Percentiles rank a stretch among this genome's conserved stretches.
These are phyloP conservation scores for Leptomonas pyrrhocoris DNA, from an alignment of 208 protist genomes.

Conservation along the genomic window DNA sequence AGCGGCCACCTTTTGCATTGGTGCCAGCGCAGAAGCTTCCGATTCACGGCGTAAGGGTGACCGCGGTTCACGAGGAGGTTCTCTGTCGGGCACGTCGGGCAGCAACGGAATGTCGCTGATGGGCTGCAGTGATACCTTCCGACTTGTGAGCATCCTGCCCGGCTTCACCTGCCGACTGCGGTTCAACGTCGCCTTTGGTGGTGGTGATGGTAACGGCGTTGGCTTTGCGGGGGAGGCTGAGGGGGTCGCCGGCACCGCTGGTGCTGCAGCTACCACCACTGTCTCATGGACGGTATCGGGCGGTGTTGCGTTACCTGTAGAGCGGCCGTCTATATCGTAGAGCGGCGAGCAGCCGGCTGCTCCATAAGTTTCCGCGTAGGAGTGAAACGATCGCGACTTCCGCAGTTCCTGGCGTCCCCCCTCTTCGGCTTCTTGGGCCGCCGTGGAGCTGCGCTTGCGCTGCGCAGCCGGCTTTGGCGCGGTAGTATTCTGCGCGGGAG, in stretches of 20 bases:
- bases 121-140: not conserved
- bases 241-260: not conserved
- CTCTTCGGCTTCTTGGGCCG: not conserved
- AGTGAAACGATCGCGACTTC: not conserved
- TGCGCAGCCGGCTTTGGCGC: not conserved
- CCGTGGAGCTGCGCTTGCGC: not conserved
- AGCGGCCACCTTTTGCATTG: not conserved
- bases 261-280: not conserved
- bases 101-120: not conserved
- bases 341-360: slow-evolving; percentile 7
- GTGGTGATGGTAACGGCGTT: not conserved
- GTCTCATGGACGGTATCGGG: not conserved
- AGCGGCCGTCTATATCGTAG: not conserved
- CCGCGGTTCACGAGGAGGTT: not conserved
- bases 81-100: not conserved
- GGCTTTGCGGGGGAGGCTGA: not conserved
- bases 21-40: not conserved
- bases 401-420: not conserved
- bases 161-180: not conserved
- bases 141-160: no score
- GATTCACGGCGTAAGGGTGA: not conserved
- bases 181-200: not conserved
- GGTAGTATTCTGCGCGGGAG: not conserved
- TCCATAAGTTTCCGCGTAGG: not conserved
- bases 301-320: not conserved